Conservation (phyloP, 179 eudicot species). For the Sideroxylon spinosum region DNA sequence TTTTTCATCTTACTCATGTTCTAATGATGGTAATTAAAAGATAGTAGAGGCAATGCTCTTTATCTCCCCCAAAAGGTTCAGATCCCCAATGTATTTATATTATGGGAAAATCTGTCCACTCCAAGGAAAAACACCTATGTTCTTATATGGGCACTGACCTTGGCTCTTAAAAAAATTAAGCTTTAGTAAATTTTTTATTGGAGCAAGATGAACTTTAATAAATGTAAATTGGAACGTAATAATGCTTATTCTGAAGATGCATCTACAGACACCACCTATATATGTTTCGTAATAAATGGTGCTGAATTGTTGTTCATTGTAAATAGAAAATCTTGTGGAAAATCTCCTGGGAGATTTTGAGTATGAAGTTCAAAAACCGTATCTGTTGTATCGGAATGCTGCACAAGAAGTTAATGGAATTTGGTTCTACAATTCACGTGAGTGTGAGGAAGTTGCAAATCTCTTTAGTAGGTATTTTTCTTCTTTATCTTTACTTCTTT, state of each 20-base stretch:
- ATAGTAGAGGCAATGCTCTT: neutral
- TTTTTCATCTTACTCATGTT: too few relatives aligned
- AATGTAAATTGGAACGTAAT: neutral
- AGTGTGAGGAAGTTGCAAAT: constrained; percentile 85
- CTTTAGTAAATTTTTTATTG: neutral
- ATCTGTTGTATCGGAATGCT: constrained; percentile 79
- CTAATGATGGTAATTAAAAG: too few relatives aligned
- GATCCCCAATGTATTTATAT: neutral
- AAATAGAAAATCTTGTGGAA: constrained; percentile 85
- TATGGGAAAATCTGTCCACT: neutral
- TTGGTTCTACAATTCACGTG: constrained; percentile 91
- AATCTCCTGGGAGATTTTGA: constrained; percentile 87
- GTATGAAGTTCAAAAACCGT: constrained; percentile 83
- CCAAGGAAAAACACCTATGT: neutral
- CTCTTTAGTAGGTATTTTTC: constrained; percentile 62
- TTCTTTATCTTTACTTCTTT: neutral
- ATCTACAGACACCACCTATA: neutral
- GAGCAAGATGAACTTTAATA: neutral
- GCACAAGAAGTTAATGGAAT: constrained; percentile 91
- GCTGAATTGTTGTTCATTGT: constrained; percentile 4
- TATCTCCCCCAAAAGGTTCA: neutral
- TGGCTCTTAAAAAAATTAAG: neutral
- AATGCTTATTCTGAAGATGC: neutral
- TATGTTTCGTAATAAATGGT: neutral
- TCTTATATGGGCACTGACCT: neutral